Conservation (phyloP, 805 yeast species). For the Naumovozyma castellii region DNA sequence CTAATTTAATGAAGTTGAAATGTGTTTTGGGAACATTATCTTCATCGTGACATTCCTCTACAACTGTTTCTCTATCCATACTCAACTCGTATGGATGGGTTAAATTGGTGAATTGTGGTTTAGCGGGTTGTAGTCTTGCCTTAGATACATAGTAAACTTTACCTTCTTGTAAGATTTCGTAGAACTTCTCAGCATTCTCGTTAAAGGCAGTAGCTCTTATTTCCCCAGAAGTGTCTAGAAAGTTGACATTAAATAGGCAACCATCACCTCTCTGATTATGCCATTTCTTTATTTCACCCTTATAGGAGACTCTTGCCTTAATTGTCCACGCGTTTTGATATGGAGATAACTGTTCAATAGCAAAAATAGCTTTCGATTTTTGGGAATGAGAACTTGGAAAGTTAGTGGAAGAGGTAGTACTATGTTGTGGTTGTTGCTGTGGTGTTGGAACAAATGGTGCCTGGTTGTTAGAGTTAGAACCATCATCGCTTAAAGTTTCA, state of each 20-base stretch:
- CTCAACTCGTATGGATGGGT: slow-evolving; percentile 82
- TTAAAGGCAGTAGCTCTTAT: slow-evolving; percentile 92
- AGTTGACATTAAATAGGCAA: slow-evolving; percentile 75
- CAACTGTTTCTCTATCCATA: slow-evolving; percentile 67
- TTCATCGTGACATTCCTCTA: slow-evolving; percentile 57
- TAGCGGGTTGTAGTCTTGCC: slow-evolving; percentile 73
- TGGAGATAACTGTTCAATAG: slow-evolving; percentile 85
- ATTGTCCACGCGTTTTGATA: slow-evolving; percentile 87
- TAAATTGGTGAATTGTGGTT: slow-evolving; percentile 75
- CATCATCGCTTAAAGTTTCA: slow-evolving; percentile 26
- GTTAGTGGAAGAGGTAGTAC: slow-evolving; percentile 5
- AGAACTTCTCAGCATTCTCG: slow-evolving; percentile 71
- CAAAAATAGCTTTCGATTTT: slow-evolving; percentile 39
- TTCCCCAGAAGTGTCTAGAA: slow-evolving; percentile 91
- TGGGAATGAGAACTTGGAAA: slow-evolving; percentile 16
- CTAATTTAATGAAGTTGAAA: slow-evolving; percentile 65
- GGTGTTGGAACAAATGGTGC: not conserved
- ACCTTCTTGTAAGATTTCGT: slow-evolving; percentile 74
- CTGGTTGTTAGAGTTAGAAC: slow-evolving; percentile 6
- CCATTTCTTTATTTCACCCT: slow-evolving; percentile 84
- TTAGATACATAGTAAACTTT: slow-evolving; percentile 77
- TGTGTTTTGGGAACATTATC: slow-evolving; percentile 67
- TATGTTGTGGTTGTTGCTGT: slow-evolving; percentile 6
- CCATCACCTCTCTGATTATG: slow-evolving; percentile 82
- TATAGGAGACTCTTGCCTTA: slow-evolving; percentile 82